These are phyloP conservation scores for Stylonectria norvegica DNA, from an alignment of 2,329 filamentous ascomycete genomes.

Conservation along the genomic window DNA sequence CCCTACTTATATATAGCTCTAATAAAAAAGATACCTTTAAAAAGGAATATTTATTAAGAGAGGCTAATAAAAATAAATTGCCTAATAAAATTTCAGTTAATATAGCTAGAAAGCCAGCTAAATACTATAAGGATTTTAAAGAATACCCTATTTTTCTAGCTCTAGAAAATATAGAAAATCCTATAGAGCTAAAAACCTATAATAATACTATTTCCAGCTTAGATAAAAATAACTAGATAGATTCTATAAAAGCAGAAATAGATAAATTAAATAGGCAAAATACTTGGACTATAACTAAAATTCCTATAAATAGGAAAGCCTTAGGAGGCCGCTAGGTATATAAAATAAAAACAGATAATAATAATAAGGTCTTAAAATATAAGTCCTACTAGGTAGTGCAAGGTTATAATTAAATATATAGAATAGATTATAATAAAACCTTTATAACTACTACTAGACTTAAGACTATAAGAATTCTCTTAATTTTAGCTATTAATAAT, in stretches of 20 bases:
- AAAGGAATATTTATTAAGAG: no score
- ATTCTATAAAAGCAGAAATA: slow-evolving; percentile 1
- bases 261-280: not conserved
- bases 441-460: slow-evolving; percentile 6
- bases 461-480: slow-evolving; percentile 3
- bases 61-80: no score
- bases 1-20: not conserved
- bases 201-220: not conserved
- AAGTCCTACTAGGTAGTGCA: not conserved
- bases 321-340: slow-evolving; percentile 3
- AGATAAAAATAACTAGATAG: slow-evolving; percentile 1
- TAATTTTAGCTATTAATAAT: slow-evolving; percentile 4
- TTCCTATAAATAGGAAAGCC: not conserved
- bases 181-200: no score
- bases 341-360: slow-evolving; percentile 7
- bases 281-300: not conserved
- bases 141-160: no score
- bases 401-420: slow-evolving; percentile 1
- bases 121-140: no score
- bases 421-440: slow-evolving; percentile 9
- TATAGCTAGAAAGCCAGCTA: no score
- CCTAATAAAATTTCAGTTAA: no score
- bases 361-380: slow-evolving; percentile 7
- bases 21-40: no score
- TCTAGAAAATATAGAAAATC: no score